These are phyloP conservation scores for Ilex paraguariensis DNA, from an alignment of 305 asterid genomes.

Conservation along the genomic window DNA sequence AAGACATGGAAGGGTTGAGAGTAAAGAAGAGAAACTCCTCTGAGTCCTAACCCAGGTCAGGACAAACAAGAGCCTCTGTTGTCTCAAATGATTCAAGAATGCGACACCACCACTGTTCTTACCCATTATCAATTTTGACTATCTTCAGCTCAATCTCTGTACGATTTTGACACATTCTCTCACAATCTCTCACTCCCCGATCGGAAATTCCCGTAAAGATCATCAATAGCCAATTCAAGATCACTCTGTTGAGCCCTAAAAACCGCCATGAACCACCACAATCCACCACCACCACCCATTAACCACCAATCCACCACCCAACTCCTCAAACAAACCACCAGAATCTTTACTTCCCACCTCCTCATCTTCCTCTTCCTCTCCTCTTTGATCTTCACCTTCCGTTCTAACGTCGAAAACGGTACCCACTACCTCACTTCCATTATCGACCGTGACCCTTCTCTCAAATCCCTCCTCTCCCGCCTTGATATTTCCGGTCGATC, in stretches of 20 bases:
- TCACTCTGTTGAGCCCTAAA: background rate
- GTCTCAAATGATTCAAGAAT: too few species aligned
- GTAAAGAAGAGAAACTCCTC: too few species aligned
- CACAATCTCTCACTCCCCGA: too few species aligned
- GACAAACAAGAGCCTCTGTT: too few species aligned
- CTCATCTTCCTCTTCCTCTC: slow-evolving; percentile 63
- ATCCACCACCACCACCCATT: slow-evolving; percentile 30
- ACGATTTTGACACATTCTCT: too few species aligned
- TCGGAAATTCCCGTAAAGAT: too few species aligned
- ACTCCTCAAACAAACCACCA: slow-evolving; percentile 55
- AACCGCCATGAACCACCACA: slow-evolving; percentile 9
- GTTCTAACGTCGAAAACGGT: slow-evolving; percentile 68
- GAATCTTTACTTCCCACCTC: slow-evolving; percentile 41
- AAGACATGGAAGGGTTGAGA: too few species aligned
- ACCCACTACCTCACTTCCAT: slow-evolving; percentile 71
- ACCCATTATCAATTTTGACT: too few species aligned
- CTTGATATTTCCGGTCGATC: slow-evolving; percentile 49
- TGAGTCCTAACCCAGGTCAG: too few species aligned
- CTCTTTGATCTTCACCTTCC: slow-evolving; percentile 68
- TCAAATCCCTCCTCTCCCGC: slow-evolving; percentile 38
- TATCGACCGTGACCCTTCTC: slow-evolving; percentile 64
- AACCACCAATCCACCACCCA: slow-evolving; percentile 45
- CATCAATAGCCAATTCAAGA: too few species aligned
- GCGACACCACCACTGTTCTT: too few species aligned
- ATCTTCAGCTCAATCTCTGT: too few species aligned